phyloP scores from a whole-genome alignment of 208 protist species.

The Leishmania major region DNA sequence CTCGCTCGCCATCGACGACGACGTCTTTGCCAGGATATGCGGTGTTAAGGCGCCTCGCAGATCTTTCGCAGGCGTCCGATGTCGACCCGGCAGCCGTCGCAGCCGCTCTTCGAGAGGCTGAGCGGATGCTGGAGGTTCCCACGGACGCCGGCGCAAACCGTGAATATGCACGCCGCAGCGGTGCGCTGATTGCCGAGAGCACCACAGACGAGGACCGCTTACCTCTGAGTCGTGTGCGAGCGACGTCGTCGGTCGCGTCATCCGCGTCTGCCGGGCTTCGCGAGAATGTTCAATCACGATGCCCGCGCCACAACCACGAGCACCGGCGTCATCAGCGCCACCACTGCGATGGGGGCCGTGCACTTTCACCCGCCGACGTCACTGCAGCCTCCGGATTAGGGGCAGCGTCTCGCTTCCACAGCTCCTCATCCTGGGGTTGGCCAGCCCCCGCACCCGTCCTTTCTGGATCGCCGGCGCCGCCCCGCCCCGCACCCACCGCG shows the following conservation, averaged over 20 bases:
- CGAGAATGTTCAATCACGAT: background rate
- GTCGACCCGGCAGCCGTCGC: conserved; percentile 13
- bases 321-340: background rate
- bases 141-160: background rate
- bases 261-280: background rate
- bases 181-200: background rate
- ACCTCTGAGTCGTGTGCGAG: background rate
- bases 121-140: conserved; percentile 12
- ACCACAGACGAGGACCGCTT: background rate
- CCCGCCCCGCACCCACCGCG: background rate
- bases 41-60: conserved; percentile 21
- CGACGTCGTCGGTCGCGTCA: background rate
- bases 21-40: background rate
- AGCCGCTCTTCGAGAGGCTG: conserved; percentile 26
- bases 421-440: background rate
- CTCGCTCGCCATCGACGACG: background rate
- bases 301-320: background rate
- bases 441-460: background rate
- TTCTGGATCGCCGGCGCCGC: background rate
- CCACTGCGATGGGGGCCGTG: background rate
- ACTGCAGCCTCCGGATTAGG: background rate
- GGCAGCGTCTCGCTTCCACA: background rate
- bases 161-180: background rate
- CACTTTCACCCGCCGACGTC: background rate
- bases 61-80: conserved; percentile 17